Evolutionary conservation across 1,139 yeast species (phyloP), one percentile per base, ranked within the genome.

Genomic region (Scheffersomyces stambukii): DNA sequence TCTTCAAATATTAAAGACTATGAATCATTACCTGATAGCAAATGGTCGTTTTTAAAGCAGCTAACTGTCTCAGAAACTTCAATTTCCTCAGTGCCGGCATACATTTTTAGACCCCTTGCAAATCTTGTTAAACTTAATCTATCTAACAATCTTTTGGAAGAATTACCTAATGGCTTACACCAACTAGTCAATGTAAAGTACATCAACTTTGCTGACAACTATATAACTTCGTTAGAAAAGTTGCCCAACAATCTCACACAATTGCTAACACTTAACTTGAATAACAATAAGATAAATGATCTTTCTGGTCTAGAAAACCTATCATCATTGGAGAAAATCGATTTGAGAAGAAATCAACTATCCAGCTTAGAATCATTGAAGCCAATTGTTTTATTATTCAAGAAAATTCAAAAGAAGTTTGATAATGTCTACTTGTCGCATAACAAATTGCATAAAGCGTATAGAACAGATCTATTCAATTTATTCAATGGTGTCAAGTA

Each of bases 31-130:
- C 57, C 66, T 9, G 67, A 67, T 7, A 34, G 46, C 14, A 70
- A 69, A 42, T 78, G 85, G 85, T 57, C 60, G 16, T 58, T 64
- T 17, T 54, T 78, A 27, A 72, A 73, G 35, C 81, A 77, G 50
- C 56, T 78, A 25, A 73, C 80, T 2, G 60, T 79, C 6, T 52
- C 75, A 0, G 81, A 77, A 32, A 71, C 78, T 23, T 70, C 74
- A 16, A 69, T 78, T 13, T 51, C 66, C 1, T 45, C 55, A 6
- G 60, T 79, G 13, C 65, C 71, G 11, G 47, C 62, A 6, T 59
- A 57, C 36, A 54, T 70, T 11, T 75, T 78, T 45, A 64, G 63
- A 34, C 74, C 76, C 3, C 54, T 79, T 19, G 43, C 50, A 10
- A 69, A 70, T 33, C 53, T 78, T 15, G 73, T 75, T 9, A 75